Conservation (phyloP, 2,329 filamentous ascomycete species). For the Cercospora janseana region DNA sequence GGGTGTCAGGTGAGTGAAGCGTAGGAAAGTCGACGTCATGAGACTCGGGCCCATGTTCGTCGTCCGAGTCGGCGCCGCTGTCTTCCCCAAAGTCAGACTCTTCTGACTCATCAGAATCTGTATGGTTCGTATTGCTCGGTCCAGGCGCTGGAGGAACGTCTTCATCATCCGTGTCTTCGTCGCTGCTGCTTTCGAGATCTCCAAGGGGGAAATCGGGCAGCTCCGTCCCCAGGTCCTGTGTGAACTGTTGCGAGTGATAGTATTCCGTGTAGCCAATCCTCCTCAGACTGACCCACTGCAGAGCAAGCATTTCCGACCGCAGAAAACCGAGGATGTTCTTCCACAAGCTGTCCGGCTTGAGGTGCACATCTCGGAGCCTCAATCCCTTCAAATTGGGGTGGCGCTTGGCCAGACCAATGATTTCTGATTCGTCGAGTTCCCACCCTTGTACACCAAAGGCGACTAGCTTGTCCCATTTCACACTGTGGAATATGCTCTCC, state of each 20-base stretch:
- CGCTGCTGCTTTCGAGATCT: conserved; percentile 39
- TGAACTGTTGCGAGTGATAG: conserved; percentile 48
- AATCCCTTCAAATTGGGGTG: conserved; percentile 59
- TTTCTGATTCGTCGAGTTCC: conserved; percentile 60
- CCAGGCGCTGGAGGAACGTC: conserved; percentile 16
- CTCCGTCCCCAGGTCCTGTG: conserved; percentile 46
- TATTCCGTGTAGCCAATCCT: conserved; percentile 59
- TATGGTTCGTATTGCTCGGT: background rate
- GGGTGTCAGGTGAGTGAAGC: conserved; percentile 43
- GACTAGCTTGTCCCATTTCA: conserved; percentile 60
- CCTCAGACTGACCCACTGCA: conserved; percentile 63
- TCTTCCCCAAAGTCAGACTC: conserved; percentile 14
- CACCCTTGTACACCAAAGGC: conserved; percentile 66
- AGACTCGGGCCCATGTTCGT: conserved; percentile 41
- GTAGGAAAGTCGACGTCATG: conserved; percentile 49
- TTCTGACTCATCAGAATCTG: background rate
- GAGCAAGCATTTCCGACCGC: conserved; percentile 54
- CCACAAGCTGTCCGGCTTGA: conserved; percentile 61
- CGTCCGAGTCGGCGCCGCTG: conserved; percentile 38
- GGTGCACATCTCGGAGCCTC: conserved; percentile 58
- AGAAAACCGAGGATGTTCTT: conserved; percentile 58
- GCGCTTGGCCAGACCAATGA: conserved; percentile 56
- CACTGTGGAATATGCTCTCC: conserved; percentile 61
- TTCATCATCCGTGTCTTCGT: conserved; percentile 20
- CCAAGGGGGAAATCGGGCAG: conserved; percentile 48